These are phyloP conservation scores for Glycine tomentella DNA, from an alignment of 306 rosid genomes.

Conservation along the genomic window DNA sequence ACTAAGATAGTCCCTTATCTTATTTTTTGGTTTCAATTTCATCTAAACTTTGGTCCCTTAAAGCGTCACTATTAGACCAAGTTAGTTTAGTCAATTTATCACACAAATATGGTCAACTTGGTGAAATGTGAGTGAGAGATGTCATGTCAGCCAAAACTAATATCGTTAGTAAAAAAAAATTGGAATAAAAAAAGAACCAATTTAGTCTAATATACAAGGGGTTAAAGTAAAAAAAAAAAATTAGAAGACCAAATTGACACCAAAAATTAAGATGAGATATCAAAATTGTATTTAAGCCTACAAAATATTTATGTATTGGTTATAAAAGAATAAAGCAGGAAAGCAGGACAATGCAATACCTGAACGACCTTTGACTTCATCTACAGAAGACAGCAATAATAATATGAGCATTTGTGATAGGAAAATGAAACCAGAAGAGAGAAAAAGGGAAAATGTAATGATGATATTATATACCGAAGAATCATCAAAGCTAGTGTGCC, in stretches of 20 bases:
- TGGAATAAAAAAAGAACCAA: neutral
- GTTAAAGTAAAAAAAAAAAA: neutral
- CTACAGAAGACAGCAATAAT: conserved; percentile 55
- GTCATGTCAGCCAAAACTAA: neutral
- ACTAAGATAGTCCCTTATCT: neutral
- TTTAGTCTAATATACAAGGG: neutral
- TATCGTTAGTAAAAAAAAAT: neutral
- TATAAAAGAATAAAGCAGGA: conserved; percentile 24
- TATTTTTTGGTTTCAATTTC: neutral
- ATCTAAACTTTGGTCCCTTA: neutral
- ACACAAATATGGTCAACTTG: neutral
- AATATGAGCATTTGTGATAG: conserved; percentile 45
- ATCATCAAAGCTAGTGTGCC: conserved; percentile 71
- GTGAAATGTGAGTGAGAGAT: neutral
- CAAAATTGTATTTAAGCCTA: neutral
- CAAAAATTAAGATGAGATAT: neutral
- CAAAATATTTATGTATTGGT: neutral
- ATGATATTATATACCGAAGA: conserved; percentile 55
- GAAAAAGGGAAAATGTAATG: neutral
- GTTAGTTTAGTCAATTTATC: neutral
- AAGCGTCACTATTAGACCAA: neutral
- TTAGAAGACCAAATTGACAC: neutral
- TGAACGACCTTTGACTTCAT: conserved; percentile 68
- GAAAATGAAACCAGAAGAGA: neutral
- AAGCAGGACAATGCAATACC: conserved; percentile 60